A percentile compares a stretch with the other conserved stretches of the same genome.
These are phyloP conservation scores for Silene coronaria DNA, from an alignment of 179 eudicot species.

Conservation along the genomic window DNA sequence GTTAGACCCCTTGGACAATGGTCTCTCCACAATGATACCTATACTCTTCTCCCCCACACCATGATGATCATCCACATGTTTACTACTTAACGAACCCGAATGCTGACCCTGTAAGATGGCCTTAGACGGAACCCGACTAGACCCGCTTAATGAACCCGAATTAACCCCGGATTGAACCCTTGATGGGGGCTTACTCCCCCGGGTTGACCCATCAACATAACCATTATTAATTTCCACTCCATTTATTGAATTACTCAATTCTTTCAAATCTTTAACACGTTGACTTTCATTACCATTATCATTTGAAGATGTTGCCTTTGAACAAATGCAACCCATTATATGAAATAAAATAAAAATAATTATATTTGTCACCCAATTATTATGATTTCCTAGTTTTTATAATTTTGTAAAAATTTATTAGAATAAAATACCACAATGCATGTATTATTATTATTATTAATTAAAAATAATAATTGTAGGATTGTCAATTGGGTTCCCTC, in stretches of 20 bases:
- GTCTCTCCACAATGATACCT: slow-evolving; percentile 34
- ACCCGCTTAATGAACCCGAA: slow-evolving; percentile 25
- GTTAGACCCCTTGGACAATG: slow-evolving; percentile 29
- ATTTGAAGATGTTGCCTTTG: slow-evolving; percentile 21
- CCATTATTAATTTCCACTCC: slow-evolving; percentile 10
- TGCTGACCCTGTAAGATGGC: neutral
- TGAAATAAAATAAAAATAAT: neutral
- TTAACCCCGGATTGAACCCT: slow-evolving; percentile 16
- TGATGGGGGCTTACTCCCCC: slow-evolving; percentile 19
- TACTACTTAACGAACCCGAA: slow-evolving; percentile 20
- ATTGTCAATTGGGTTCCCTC: slow-evolving; percentile 24
- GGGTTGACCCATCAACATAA: slow-evolving; percentile 19
- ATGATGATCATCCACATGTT: slow-evolving; percentile 23
- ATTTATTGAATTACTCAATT: slow-evolving; percentile 4
- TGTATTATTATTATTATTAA: neutral
- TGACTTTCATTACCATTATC: slow-evolving; percentile 15
- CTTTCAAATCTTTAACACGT: slow-evolving; percentile 18
- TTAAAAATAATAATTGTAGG: neutral
- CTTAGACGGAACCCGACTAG: slow-evolving; percentile 3
- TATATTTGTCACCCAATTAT: neutral
- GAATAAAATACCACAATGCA: neutral
- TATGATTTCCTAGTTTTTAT: neutral
- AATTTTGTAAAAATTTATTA: neutral
- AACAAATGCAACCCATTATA: slow-evolving; percentile 38
- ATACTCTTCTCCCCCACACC: slow-evolving; percentile 12